A percentile compares a stretch with the other conserved stretches of the same genome.
phyloP scores from a whole-genome alignment of 148 eudicot genomes.

The Silene latifolia region DNA sequence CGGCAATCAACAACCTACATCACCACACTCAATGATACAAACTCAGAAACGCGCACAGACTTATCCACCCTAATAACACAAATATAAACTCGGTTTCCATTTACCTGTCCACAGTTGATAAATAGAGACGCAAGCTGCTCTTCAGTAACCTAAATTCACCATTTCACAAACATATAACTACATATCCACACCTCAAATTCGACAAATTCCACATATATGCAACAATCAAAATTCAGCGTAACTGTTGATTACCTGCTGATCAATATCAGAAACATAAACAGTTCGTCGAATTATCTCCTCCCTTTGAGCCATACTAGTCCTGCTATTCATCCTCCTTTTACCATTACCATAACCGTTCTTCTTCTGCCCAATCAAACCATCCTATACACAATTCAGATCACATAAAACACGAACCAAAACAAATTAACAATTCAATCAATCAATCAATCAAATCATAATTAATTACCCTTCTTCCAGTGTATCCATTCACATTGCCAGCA shows the following conservation, averaged over 20 bases:
- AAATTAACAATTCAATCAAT: neutral
- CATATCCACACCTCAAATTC: conserved; percentile 13
- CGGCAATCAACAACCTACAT: conserved; percentile 97
- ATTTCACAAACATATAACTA: neutral
- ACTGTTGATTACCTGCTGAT: conserved; percentile 65
- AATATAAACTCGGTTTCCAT: neutral
- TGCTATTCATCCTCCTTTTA: conserved; percentile 65
- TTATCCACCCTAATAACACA: neutral
- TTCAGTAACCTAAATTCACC: conserved; percentile 72
- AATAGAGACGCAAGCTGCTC: conserved; percentile 93
- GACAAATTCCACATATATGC: neutral
- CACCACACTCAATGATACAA: conserved; percentile 10
- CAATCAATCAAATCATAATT: neutral
- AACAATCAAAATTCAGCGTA: conserved; percentile 3
- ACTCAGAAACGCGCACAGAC: conserved; percentile 2
- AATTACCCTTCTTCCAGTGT: conserved; percentile 47
- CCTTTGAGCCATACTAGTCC: conserved; percentile 80
- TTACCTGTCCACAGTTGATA: conserved; percentile 86
- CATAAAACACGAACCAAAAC: neutral
- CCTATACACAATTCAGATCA: neutral
- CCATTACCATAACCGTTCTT: conserved; percentile 49
- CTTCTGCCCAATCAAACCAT: conserved; percentile 41
- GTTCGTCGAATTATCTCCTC: conserved; percentile 86
- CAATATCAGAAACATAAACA: conserved; percentile 94
- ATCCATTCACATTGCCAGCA: conserved; percentile 40